These are phyloP conservation scores for Lophiotrema nucula DNA, from an alignment of 495 filamentous ascomycete species.

Conservation along the genomic window DNA sequence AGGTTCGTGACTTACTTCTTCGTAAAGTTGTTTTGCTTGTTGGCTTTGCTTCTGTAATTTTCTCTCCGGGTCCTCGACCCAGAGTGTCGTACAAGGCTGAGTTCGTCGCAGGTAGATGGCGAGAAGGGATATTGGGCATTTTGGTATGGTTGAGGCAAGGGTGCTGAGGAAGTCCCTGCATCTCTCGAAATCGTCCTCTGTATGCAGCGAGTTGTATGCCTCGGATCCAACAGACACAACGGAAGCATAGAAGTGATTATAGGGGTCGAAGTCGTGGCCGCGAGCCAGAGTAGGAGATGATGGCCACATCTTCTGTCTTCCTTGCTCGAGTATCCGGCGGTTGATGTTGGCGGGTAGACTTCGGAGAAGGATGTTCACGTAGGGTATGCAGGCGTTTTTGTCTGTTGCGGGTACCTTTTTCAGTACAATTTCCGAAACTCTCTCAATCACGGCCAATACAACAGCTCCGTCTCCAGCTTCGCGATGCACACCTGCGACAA, in stretches of 20 bases:
- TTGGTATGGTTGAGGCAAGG: conserved; percentile 39
- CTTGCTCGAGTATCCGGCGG: conserved; percentile 58
- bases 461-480: conserved; percentile 67
- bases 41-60: conserved; percentile 29
- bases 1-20: conserved; percentile 25
- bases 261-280: conserved; percentile 55
- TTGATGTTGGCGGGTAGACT: conserved; percentile 31
- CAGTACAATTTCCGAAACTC: conserved; percentile 57
- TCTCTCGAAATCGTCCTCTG: background rate
- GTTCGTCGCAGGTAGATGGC: conserved; percentile 48
- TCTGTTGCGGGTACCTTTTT: conserved; percentile 15
- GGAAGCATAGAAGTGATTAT: conserved; percentile 56
- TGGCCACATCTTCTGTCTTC: conserved; percentile 60
- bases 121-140: conserved; percentile 40
- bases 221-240: conserved; percentile 10
- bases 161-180: conserved; percentile 38
- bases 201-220: conserved; percentile 41
- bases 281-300: conserved; percentile 43
- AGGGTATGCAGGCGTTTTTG: conserved; percentile 23
- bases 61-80: conserved; percentile 57
- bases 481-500: conserved; percentile 56
- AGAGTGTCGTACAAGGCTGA: conserved; percentile 59
- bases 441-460: conserved; percentile 65
- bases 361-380: conserved; percentile 35
- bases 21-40: conserved; percentile 6